Conservation (phyloP, 2,329 filamentous ascomycete species). For the Diaporthe australafricana region DNA sequence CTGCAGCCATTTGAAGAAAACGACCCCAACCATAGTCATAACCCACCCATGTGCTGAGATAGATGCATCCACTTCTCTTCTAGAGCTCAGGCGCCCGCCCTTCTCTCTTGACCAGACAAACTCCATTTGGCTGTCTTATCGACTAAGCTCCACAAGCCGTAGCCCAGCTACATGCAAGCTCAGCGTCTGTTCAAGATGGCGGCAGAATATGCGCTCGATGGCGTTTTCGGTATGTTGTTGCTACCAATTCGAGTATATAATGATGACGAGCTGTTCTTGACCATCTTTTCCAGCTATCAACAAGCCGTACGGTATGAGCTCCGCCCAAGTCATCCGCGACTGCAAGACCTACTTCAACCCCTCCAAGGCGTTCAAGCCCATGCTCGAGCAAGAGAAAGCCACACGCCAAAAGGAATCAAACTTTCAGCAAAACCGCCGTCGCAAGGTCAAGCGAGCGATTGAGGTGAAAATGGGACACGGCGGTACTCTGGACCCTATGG, state of each 20-base stretch:
- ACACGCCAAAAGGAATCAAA: slow-evolving; percentile 67
- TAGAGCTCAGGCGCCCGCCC: not conserved
- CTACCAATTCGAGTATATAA: not conserved
- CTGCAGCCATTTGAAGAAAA: not conserved
- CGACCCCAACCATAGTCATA: not conserved
- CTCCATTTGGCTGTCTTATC: not conserved
- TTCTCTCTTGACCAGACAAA: not conserved
- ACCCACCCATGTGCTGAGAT: not conserved
- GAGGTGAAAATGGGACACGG: slow-evolving; percentile 96
- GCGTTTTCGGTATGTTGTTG: slow-evolving; percentile 65
- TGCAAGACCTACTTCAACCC: slow-evolving; percentile 87
- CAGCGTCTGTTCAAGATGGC: slow-evolving; percentile 61
- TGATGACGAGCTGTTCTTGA: not conserved
- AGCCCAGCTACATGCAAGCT: slow-evolving; percentile 37
- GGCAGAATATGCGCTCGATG: slow-evolving; percentile 63
- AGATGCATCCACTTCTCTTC: not conserved
- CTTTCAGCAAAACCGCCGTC: slow-evolving; percentile 69
- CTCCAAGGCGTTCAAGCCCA: slow-evolving; percentile 82
- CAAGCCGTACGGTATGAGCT: slow-evolving; percentile 89
- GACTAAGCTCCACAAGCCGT: not conserved
- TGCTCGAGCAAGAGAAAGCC: slow-evolving; percentile 73
- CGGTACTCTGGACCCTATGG: slow-evolving; percentile 93
- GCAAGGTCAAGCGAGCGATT: slow-evolving; percentile 66
- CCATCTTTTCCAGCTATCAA: slow-evolving; percentile 77
- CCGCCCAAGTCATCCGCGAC: slow-evolving; percentile 90